Evolutionary conservation across 331 rosid species (phyloP).

Genomic region (Prunus yedoensis): DNA sequence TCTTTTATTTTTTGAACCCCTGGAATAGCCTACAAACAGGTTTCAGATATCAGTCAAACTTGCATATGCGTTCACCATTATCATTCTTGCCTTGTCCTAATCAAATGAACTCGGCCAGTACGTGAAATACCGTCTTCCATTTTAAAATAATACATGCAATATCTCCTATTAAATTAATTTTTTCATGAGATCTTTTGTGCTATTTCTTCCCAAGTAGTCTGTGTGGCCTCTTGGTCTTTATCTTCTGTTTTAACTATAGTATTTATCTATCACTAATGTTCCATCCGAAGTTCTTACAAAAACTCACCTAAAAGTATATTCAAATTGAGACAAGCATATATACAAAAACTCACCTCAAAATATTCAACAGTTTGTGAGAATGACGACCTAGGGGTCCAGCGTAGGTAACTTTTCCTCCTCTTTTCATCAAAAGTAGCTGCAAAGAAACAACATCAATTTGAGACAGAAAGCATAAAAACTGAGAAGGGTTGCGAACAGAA

Average conservation of each 20-base stretch:
- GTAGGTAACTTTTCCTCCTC: conserved; percentile 61
- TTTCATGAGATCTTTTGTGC: too few species aligned
- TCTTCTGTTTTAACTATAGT: too few species aligned
- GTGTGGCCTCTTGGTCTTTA: too few species aligned
- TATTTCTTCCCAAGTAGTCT: too few species aligned
- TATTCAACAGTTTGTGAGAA: conserved; percentile 50
- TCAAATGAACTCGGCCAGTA: too few species aligned
- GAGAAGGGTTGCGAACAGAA: neutral
- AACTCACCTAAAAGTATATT: neutral
- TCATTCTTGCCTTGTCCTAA: too few species aligned
- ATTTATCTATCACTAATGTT: too few species aligned
- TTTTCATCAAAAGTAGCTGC: conserved; percentile 56
- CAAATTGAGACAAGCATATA: neutral
- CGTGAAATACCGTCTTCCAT: too few species aligned
- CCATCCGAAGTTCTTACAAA: too few species aligned
- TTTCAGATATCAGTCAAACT: conserved; percentile 2
- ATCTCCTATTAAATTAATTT: too few species aligned
- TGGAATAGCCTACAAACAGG: conserved; percentile 41
- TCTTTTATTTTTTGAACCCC: conserved; percentile 49
- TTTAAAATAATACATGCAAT: too few species aligned
- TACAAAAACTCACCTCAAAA: conserved; percentile 42
- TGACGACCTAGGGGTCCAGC: conserved; percentile 48
- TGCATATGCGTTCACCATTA: too few species aligned
- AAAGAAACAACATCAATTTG: neutral
- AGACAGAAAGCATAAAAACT: neutral